Evolutionary conservation across 805 yeast species (phyloP).

Genomic region (Metschnikowia chrysomelidarum): DNA sequence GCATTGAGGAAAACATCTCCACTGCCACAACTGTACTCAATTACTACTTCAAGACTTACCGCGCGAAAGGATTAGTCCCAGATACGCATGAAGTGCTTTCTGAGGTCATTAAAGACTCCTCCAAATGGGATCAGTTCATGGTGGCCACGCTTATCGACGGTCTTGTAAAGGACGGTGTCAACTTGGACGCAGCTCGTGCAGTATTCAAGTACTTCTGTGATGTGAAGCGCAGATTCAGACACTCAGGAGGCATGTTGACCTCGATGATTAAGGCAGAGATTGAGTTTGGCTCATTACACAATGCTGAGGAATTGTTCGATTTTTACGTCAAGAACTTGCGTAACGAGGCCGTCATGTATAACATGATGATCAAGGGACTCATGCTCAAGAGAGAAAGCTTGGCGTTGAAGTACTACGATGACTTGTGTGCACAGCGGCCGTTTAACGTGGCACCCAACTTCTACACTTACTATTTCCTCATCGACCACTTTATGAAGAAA

Average conservation of each 20-base stretch:
- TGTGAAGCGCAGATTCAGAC: slow-evolving; percentile 25
- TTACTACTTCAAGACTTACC: slow-evolving; percentile 46
- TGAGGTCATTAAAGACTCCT: slow-evolving; percentile 33
- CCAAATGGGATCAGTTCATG: slow-evolving; percentile 45
- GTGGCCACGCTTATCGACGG: slow-evolving; percentile 53
- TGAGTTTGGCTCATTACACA: slow-evolving; percentile 33
- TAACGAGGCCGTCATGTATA: slow-evolving; percentile 41
- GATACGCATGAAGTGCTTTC: slow-evolving; percentile 39
- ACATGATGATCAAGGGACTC: slow-evolving; percentile 35
- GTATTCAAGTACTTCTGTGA: slow-evolving; percentile 43
- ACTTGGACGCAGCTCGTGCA: slow-evolving; percentile 50
- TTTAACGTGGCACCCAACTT: slow-evolving; percentile 40
- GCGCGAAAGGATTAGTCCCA: slow-evolving; percentile 43
- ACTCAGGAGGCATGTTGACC: slow-evolving; percentile 38
- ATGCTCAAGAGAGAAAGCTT: slow-evolving; percentile 32
- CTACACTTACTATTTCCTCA: slow-evolving; percentile 48
- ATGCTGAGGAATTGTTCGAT: slow-evolving; percentile 33
- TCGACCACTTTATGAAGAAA: slow-evolving; percentile 35
- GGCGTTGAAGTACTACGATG: slow-evolving; percentile 41
- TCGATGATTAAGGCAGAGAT: slow-evolving; percentile 49
- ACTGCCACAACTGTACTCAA: slow-evolving; percentile 63
- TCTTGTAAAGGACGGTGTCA: slow-evolving; percentile 45
- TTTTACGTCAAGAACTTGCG: slow-evolving; percentile 34
- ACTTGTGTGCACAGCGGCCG: slow-evolving; percentile 27
- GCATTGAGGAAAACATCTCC: slow-evolving; percentile 54